phyloP scores from a whole-genome alignment of 2,329 filamentous ascomycete genomes.

The Botrytis byssoidea region DNA sequence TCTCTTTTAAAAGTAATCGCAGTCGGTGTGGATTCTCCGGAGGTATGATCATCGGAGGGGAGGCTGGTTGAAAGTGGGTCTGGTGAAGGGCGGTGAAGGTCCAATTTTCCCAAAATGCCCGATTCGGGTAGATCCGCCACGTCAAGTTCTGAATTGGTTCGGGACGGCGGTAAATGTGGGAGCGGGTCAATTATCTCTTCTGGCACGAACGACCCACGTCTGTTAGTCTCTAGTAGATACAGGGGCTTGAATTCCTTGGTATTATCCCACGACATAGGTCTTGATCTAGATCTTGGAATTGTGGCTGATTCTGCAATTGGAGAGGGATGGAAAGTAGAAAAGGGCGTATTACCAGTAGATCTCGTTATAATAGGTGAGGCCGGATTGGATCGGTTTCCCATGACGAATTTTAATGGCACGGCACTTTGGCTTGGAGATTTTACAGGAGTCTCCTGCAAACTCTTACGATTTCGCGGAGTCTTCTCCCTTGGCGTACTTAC shows the following conservation, averaged over 20 bases:
- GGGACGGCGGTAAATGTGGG: conserved; percentile 52
- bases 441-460: conserved; percentile 34
- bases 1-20: conserved; percentile 43
- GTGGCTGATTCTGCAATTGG: conserved; percentile 34
- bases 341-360: conserved; percentile 42
- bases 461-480: conserved; percentile 30
- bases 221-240: conserved; percentile 67
- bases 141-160: conserved; percentile 43
- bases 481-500: conserved; percentile 27
- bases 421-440: conserved; percentile 50
- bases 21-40: conserved; percentile 67
- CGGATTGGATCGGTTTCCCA: conserved; percentile 43
- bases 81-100: conserved; percentile 18
- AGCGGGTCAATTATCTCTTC: conserved; percentile 41
- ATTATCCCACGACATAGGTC: conserved; percentile 61
- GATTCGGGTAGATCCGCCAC: conserved; percentile 20
- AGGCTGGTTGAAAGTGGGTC: conserved; percentile 40
- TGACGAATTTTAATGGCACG: conserved; percentile 55
- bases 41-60: conserved; percentile 52
- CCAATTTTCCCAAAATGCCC: conserved; percentile 13
- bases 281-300: conserved; percentile 44
- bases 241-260: conserved; percentile 75
- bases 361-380: conserved; percentile 45
- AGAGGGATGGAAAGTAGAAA: conserved; percentile 38
- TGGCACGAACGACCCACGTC: conserved; percentile 28